Base-by-base conservation (phyloP, 768 basidiomycete species). In the Clitopilus passeckerianus region DNA sequence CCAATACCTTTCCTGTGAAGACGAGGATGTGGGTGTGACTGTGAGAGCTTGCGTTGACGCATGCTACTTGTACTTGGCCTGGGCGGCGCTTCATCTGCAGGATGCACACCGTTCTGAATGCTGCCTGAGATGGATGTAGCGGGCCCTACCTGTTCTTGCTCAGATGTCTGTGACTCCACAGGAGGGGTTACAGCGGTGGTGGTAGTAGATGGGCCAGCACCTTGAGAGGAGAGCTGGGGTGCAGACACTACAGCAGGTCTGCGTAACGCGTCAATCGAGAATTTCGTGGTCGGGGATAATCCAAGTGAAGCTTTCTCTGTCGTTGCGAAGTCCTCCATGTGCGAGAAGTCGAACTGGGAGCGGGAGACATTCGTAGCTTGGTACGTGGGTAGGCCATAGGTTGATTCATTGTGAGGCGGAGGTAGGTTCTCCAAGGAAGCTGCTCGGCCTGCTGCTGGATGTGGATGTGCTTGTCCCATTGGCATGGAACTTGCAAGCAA, bases 41-140 rank as follows among this genome's bases (percentile, higher is more conserved):
- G 89, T 64, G 91, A 94, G 58, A 96, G 79, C 67, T 95, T 96
- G 53, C 96, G 89, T 61, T 91, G 89, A 43, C 93, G 87, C 12
- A 59, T 55, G 34, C 56, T 50, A 55, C 53, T 20, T 37, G 59
- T 57, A 27, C 52, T 60, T 43, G 58, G 56, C 10, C 57, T 16
- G 24, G 61, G 41, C 6, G 61, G 34, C 8, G n/a, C 33, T 52
- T 59, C 59, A 53, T 62, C 64, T 16, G 30, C 56, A 30, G 57
- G 56, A 18, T 56, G 23, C 53, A 63, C 64, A 8, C 34, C 34
- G 22, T n/a, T 35, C 34, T 41, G 37, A 15, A 50, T 18, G 18
- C 22, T 50, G 5, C 46, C 46, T 18, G 22, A 50, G 53, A 41
- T 52, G 30, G 44, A 14, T 34, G 18, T 12, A 23, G 23, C 18